A percentile compares a stretch with the other conserved stretches of the same genome.
These are phyloP conservation scores for Globisporangium polare DNA, from an alignment of 352 stramenopile species.

Conservation along the genomic window DNA sequence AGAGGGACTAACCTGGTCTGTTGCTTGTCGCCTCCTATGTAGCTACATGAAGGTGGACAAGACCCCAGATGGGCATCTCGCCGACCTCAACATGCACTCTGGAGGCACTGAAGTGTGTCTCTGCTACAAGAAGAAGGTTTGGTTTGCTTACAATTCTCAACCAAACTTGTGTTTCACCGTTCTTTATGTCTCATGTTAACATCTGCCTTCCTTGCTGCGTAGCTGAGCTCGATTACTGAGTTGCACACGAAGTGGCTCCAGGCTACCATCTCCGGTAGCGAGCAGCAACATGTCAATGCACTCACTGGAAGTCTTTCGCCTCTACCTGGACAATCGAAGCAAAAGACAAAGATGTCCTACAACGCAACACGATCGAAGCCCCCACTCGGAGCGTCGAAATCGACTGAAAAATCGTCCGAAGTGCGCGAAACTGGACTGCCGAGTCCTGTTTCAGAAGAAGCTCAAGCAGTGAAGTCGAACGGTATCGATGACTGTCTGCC, in stretches of 20 bases:
- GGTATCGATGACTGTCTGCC: neutral
- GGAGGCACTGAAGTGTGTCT: constrained; percentile 72
- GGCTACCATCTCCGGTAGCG: constrained; percentile 14
- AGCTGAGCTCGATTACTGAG: constrained; percentile 33
- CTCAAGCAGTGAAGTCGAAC: neutral
- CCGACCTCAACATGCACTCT: constrained; percentile 72
- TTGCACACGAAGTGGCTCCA: constrained; percentile 41
- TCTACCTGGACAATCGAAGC: neutral
- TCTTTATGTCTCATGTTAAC: neutral
- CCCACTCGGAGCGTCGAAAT: neutral
- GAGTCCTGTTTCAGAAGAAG: neutral
- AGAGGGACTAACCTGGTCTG: neutral
- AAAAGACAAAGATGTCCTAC: neutral
- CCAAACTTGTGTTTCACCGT: neutral
- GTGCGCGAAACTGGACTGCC: constrained; percentile 6
- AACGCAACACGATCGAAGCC: constrained; percentile 1
- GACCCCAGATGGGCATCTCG: constrained; percentile 55
- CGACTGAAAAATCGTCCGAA: constrained; percentile 5
- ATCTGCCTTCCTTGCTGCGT: neutral
- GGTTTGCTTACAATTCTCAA: constrained; percentile 4
- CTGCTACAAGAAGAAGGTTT: constrained; percentile 80
- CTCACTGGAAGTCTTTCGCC: neutral
- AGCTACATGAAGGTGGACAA: constrained; percentile 81
- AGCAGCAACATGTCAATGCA: neutral
- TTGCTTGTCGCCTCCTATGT: constrained; percentile 1